Conservation (phyloP, 208 protist genomes). For the Tetramitus jugosus region DNA sequence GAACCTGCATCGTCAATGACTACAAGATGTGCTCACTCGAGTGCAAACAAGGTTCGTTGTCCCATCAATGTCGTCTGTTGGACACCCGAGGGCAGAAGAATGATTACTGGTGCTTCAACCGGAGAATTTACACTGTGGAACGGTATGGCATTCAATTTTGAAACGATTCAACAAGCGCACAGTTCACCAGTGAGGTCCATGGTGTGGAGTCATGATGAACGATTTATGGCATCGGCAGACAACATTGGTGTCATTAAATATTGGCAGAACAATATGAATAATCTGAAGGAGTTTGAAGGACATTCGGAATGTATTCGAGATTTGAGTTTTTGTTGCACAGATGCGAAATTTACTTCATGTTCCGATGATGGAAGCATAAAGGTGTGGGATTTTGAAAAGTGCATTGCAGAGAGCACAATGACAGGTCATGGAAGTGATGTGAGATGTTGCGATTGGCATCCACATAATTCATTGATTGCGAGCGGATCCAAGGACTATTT, state of each 20-base stretch:
- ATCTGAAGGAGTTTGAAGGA: constrained; percentile 44
- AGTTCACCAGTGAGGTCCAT: constrained; percentile 52
- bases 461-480: constrained; percentile 55
- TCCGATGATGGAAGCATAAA: constrained; percentile 61
- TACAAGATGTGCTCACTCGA: constrained; percentile 34
- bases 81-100: constrained; percentile 54
- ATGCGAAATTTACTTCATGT: constrained; percentile 60
- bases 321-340: constrained; percentile 53
- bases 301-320: constrained; percentile 24
- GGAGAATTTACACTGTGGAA: constrained; percentile 87
- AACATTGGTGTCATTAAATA: constrained; percentile 62
- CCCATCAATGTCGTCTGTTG: constrained; percentile 42
- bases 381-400: constrained; percentile 21
- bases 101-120: constrained; percentile 49
- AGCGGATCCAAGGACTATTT: constrained; percentile 61
- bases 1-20: constrained; percentile 32
- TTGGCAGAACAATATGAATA: constrained; percentile 73
- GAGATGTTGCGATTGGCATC: constrained; percentile 68
- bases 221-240: constrained; percentile 69
- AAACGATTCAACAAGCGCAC: constrained; percentile 60
- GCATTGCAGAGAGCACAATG: constrained; percentile 19
- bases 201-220: constrained; percentile 62
- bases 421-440: constrained; percentile 73
- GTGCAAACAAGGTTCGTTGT: constrained; percentile 39
- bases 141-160: constrained; percentile 81